A percentile compares a stretch with the other conserved stretches of the same genome.
Conservation (phyloP, 1,284 basidiomycete genomes). For the Ganoderma sinense region DNA sequence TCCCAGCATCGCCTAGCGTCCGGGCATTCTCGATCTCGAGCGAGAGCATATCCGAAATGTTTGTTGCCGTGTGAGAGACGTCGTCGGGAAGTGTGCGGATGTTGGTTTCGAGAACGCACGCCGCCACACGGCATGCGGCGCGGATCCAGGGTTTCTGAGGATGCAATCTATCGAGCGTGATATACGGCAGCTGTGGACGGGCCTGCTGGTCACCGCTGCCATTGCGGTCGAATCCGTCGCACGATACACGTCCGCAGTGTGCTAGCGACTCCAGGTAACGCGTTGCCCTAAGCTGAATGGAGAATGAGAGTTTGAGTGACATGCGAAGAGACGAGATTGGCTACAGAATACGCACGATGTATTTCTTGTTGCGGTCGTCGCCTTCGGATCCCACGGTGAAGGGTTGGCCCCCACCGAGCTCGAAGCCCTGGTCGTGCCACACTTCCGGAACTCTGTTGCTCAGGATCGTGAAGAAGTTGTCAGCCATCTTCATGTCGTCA, state of each 20-base stretch:
- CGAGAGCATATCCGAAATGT: conserved; percentile 48
- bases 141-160: conserved; percentile 33
- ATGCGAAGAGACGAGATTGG: background rate
- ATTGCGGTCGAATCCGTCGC: conserved; percentile 17
- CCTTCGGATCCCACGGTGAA: conserved; percentile 71
- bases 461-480: conserved; percentile 73
- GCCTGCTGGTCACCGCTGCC: conserved; percentile 8
- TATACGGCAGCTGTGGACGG: conserved; percentile 31
- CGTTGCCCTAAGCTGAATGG: conserved; percentile 48
- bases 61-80: conserved; percentile 33
- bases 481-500: conserved; percentile 69
- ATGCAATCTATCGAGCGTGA: conserved; percentile 24
- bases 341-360: conserved; percentile 55
- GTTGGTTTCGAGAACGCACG: conserved; percentile 63
- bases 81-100: conserved; percentile 53
- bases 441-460: conserved; percentile 56
- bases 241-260: conserved; percentile 31
- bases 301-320: conserved; percentile 9
- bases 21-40: conserved; percentile 47
- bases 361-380: conserved; percentile 59
- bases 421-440: conserved; percentile 71
- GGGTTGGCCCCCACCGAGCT: conserved; percentile 63
- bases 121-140: conserved; percentile 53
- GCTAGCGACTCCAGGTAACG: conserved; percentile 48
- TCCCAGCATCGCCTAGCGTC: conserved; percentile 43